Evolutionary conservation across 352 stramenopile species (phyloP), one percentile per base, ranked within the genome.

Genomic region (Phytophthora fragariae): DNA sequence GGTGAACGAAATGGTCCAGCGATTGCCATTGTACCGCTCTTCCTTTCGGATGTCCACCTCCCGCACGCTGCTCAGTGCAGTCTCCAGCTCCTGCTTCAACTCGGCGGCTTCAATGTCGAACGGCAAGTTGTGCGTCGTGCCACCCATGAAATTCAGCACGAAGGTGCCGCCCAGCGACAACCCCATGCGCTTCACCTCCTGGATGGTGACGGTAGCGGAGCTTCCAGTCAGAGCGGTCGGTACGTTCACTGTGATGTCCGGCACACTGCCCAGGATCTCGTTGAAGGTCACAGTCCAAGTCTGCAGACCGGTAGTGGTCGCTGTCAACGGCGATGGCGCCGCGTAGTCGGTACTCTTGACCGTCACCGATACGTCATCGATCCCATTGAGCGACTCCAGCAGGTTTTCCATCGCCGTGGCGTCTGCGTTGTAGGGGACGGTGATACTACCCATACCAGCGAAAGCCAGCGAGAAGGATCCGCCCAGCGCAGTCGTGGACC

Each of bases 1-100:
- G 0, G 93, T 98, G 65, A 99, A 99, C 19, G 97, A 99, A 19
- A 99, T 87, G 9, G 87, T 97, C 96, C 96, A 99, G 24, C 91
- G 86, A 77, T 98, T 92, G 54, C 94, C 81, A 80, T 92, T 94
- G 58, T 85, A 88, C 8, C 90, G 73, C 33, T 93, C 80, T 31
- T 93, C 81, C 54, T 89, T 85, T 17, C 69, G 73, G 15, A 95
- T 88, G 57, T 96, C 89, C 0, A 96, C 88, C 70, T 95, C 66
- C 9, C 71, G 60, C 8, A 97, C 80, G 1, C 69, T 65, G 2
- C 57, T 73, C 29, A 96, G 53, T 31, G 73, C 14, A 24, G 80
- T 82, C 68, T 99, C 92, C 33, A 99, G 73, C 50, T 88, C 84
- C 7, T 67, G 50, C 80, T 98, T 98, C n/a, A 99, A 72, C 3